These are phyloP conservation scores for Colletotrichum truncatum DNA, from an alignment of 2,329 filamentous ascomycete genomes.

Conservation along the genomic window DNA sequence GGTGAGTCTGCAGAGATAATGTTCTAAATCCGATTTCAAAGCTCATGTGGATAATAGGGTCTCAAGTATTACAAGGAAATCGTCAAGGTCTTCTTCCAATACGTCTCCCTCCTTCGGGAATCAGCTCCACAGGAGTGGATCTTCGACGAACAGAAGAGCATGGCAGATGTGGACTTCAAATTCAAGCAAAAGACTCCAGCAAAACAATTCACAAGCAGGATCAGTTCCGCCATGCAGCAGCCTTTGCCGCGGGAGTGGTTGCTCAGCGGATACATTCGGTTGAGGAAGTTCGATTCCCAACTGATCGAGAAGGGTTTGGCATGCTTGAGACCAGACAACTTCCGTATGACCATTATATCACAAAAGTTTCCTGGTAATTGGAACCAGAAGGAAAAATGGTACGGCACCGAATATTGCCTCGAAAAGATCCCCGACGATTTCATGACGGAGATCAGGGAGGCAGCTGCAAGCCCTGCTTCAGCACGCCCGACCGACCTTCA, in stretches of 20 bases:
- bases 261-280: constrained; percentile 79
- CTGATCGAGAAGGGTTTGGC: constrained; percentile 78
- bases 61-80: constrained; percentile 85
- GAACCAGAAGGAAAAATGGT: constrained; percentile 95
- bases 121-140: constrained; percentile 90
- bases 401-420: constrained; percentile 91
- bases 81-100: constrained; percentile 87
- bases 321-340: constrained; percentile 86
- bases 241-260: constrained; percentile 87
- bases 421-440: constrained; percentile 83
- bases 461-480: constrained; percentile 64
- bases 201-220: constrained; percentile 86
- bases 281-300: constrained; percentile 83
- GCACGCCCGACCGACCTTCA: constrained; percentile 77
- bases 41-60: constrained; percentile 51
- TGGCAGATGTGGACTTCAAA: constrained; percentile 93
- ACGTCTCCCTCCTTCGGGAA: constrained; percentile 86
- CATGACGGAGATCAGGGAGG: constrained; percentile 73
- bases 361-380: constrained; percentile 85
- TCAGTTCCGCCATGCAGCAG: constrained; percentile 91
- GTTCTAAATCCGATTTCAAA: not conserved
- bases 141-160: constrained; percentile 87
- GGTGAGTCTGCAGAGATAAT: constrained; percentile 50
- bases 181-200: constrained; percentile 94
- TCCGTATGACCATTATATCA: constrained; percentile 84